Evolutionary conservation across 495 filamentous ascomycete genomes (phyloP).

Genomic region (Penicillium cosmopolitanum): DNA sequence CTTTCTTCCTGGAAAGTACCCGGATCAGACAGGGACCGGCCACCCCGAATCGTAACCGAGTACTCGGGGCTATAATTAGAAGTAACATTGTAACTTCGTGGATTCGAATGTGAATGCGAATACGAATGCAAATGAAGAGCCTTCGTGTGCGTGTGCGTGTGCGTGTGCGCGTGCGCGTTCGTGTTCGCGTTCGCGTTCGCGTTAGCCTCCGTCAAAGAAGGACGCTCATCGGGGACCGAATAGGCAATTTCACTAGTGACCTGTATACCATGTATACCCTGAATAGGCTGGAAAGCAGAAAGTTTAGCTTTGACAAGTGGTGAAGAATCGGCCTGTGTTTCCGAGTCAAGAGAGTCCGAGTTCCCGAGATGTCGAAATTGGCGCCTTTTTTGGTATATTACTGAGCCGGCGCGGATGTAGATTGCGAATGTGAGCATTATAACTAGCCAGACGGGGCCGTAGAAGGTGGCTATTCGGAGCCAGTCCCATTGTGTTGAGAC

Average conservation of each 20-base stretch:
- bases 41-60: constrained; percentile 42
- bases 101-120: constrained; percentile 12
- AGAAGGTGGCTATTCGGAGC: constrained; percentile 77
- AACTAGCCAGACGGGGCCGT: constrained; percentile 83
- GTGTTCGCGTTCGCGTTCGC: no score
- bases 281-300: background rate
- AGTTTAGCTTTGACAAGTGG: constrained; percentile 50
- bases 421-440: constrained; percentile 72
- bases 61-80: constrained; percentile 19
- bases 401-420: constrained; percentile 70
- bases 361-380: constrained; percentile 45
- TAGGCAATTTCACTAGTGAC: constrained; percentile 46
- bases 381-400: constrained; percentile 63
- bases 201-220: constrained; percentile 3
- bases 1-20: no score
- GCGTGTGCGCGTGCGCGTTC: no score
- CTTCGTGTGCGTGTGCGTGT: no score
- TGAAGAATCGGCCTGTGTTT: constrained; percentile 31
- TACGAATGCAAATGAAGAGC: background rate
- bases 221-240: constrained; percentile 15
- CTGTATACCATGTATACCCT: constrained; percentile 56
- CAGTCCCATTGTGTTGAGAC: constrained; percentile 68
- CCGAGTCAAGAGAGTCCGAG: constrained; percentile 42
- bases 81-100: no score
- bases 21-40: background rate